Conservation (phyloP, 2,329 filamentous ascomycete species). For the Aspergillus fumigatiaffinis region DNA sequence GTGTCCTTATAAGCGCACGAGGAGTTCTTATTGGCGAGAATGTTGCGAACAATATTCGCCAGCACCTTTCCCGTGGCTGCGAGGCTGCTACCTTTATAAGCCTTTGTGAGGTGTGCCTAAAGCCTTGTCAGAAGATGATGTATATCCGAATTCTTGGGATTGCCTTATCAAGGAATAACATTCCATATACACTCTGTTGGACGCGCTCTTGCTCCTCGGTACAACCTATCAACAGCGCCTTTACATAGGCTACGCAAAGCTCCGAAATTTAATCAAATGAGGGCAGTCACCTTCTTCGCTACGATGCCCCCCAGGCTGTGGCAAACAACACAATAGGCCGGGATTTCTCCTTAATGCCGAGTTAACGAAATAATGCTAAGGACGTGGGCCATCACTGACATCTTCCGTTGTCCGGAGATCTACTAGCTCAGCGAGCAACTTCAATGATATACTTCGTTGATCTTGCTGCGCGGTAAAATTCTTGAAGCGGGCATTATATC, state of each 20-base stretch:
- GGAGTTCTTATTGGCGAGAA: slow-evolving; percentile 2
- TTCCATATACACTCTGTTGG: slow-evolving; percentile 3
- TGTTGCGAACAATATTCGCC: slow-evolving; percentile 3
- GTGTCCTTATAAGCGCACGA: slow-evolving; percentile 2
- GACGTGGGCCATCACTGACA: not conserved
- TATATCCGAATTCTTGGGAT: not conserved
- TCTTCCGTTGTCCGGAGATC: not conserved
- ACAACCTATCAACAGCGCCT: slow-evolving; percentile 5
- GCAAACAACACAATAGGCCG: slow-evolving; percentile 5
- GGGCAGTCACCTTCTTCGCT: slow-evolving; percentile 6
- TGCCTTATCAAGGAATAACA: slow-evolving; percentile 6
- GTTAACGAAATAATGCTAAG: not conserved
- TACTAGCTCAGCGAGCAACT: slow-evolving; percentile 1
- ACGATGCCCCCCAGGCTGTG: slow-evolving; percentile 9
- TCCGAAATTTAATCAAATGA: not conserved
- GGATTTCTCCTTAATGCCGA: not conserved
- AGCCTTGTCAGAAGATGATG: not conserved
- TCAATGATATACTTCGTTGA: slow-evolving; percentile 5
- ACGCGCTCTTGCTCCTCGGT: slow-evolving; percentile 2
- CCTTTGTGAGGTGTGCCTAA: slow-evolving; percentile 4
- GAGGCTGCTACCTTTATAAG: slow-evolving; percentile 3
- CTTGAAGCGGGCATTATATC: slow-evolving; percentile 5
- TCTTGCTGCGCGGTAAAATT: slow-evolving; percentile 2
- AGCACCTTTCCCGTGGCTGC: slow-evolving; percentile 5
- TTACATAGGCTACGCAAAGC: not conserved